Conservation (phyloP, 164 flowering plant genomes). For the Protea cynaroides region DNA sequence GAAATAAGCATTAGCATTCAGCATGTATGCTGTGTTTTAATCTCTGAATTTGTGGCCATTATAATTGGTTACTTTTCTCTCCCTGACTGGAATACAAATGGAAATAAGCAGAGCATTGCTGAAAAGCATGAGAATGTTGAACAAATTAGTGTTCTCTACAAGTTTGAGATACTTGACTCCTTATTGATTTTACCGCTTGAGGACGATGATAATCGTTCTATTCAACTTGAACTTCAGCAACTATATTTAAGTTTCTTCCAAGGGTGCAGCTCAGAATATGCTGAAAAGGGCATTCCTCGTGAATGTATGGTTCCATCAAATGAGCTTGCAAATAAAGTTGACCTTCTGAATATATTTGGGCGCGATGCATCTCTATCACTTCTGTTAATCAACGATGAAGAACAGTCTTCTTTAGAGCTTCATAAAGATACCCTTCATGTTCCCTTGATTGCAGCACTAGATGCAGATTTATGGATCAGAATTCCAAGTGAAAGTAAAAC, state of each 20-base stretch:
- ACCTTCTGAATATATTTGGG: constrained; percentile 62
- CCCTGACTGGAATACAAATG: constrained; percentile 56
- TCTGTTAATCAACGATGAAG: constrained; percentile 27
- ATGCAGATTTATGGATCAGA: constrained; percentile 79
- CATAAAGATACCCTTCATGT: constrained; percentile 13
- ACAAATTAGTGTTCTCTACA: constrained; percentile 21
- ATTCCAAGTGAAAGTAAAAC: constrained; percentile 40
- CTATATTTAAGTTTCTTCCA: constrained; percentile 41
- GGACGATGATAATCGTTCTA: constrained; percentile 26
- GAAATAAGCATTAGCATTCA: constrained; percentile 67
- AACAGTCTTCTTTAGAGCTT: constrained; percentile 10
- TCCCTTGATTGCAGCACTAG: constrained; percentile 37
- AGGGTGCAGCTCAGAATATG: constrained; percentile 17
- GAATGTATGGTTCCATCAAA: constrained; percentile 40
- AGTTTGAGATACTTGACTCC: constrained; percentile 74
- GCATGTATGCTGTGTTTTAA: constrained; percentile 65
- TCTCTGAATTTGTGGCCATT: constrained; percentile 66
- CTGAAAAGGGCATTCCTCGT: constrained; percentile 40
- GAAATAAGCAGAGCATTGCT: constrained; percentile 15
- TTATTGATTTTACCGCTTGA: constrained; percentile 46
- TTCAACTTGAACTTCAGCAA: constrained; percentile 56
- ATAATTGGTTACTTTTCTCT: constrained; percentile 81
- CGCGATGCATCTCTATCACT: constrained; percentile 48
- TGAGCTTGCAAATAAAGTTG: constrained; percentile 24
- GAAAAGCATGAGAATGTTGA: constrained; percentile 7